Base-by-base conservation (phyloP, 192 early-diverging fungal species). In the Lunasporangiospora selenospora region DNA sequence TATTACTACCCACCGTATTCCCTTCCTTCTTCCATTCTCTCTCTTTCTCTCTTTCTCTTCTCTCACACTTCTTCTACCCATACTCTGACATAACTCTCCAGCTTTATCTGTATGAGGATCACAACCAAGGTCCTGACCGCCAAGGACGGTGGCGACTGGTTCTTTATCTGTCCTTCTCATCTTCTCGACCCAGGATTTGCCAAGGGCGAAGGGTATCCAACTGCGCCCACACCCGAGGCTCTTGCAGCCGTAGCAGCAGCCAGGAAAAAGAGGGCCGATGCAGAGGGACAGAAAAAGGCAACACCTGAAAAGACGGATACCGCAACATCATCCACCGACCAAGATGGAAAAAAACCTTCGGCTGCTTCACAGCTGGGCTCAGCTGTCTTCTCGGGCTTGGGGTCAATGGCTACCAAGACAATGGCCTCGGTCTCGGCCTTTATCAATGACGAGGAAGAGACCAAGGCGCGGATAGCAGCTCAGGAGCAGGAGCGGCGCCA, bases 61-160 rank as follows among this genome's bases (percentile, higher is more conserved):
- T 44, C 5, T 18, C 37, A 7, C 37, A 38, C 37, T 15, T 15
- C 15, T 38, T 38, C 37, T 38, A 7, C 15, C 7, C 8, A 38
- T 15, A 10, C 37, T 38, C 15, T 15, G 15, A 38, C 16, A 43
- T 43, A 43, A 13, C 41, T 18, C 16, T 43, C 41, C 41, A 73
- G 82, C 67, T 84, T 77, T 65, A 75, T 84, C 21, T 84, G 82
- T 29, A 78, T 65, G 61, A 84, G 80, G 45, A 79, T 84, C 54
- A 77, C 80, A 0, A 73, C 52, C 6, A 79, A 75, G 15, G 82
- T 84, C 16, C 31, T 84, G 36, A 80, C 75, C 4, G 76, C 77
- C 34, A 78, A 77, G n/a, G 77, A 80, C 34, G 77, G 75, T 10
- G 77, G 76, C 19, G 82, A 84, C 57, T 84, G 78, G 80, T 84